Evolutionary conservation across 306 rosid species (phyloP).

Genomic region (Dalbergia oliveri): DNA sequence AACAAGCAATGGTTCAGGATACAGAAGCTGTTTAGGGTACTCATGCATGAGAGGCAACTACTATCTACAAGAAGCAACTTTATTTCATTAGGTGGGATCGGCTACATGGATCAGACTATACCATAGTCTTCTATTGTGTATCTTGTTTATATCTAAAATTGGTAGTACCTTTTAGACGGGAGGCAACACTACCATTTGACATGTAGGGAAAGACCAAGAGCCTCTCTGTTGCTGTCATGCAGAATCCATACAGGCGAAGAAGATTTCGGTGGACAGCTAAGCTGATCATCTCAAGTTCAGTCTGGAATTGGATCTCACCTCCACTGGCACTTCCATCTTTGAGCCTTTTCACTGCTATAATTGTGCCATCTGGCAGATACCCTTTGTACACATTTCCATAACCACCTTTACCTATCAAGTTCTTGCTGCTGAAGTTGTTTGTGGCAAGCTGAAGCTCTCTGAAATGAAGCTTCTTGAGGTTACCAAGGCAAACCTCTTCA

Average conservation of each 20-base stretch:
- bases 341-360: conserved; percentile 88
- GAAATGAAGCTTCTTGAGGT: conserved; percentile 81
- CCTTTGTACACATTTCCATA: conserved; percentile 98
- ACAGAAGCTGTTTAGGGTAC: too few relatives aligned
- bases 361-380: conserved; percentile 75
- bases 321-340: conserved; percentile 89
- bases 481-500: conserved; percentile 89
- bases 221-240: conserved; percentile 83
- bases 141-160: too few relatives aligned
- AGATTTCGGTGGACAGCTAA: conserved; percentile 93
- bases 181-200: conserved; percentile 97
- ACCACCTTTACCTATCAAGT: conserved; percentile 91
- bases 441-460: conserved; percentile 95
- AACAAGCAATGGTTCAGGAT: too few relatives aligned
- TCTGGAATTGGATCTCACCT: conserved; percentile 90
- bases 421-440: conserved; percentile 86
- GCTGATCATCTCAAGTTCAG: conserved; percentile 98
- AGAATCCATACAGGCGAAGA: conserved; percentile 90
- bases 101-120: too few relatives aligned
- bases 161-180: conserved; percentile 82
- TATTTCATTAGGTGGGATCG: background rate
- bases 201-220: conserved; percentile 95
- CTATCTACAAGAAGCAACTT: too few relatives aligned
- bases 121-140: too few relatives aligned
- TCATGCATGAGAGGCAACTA: too few relatives aligned